A percentile compares a stretch with the other conserved stretches of the same genome.
These are phyloP conservation scores for Maudiozyma pseudohumilis DNA, from an alignment of 805 yeast species.

Conservation along the genomic window DNA sequence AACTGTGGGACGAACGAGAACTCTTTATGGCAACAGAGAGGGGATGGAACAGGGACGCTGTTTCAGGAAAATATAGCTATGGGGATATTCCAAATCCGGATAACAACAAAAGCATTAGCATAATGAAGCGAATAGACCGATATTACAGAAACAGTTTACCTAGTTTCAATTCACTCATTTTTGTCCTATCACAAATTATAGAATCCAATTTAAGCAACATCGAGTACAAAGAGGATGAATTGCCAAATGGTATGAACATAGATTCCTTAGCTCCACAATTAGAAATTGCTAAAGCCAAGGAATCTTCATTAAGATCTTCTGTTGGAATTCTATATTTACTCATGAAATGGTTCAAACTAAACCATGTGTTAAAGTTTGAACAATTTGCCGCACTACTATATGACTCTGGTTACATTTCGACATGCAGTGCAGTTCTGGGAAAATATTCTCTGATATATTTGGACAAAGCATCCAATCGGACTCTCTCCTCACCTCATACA, in stretches of 20 bases:
- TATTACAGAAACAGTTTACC: conserved; percentile 47
- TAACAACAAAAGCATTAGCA: conserved; percentile 21
- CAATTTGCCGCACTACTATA: conserved; percentile 60
- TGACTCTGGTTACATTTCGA: conserved; percentile 51
- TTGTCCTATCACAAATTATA: conserved; percentile 55
- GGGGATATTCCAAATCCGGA: conserved; percentile 7
- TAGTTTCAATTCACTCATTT: conserved; percentile 51
- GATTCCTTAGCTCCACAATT: conserved; percentile 26
- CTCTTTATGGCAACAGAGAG: conserved; percentile 64
- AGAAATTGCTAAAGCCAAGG: conserved; percentile 53
- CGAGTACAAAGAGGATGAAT: conserved; percentile 13
- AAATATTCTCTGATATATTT: conserved; percentile 22
- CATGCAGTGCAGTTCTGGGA: conserved; percentile 18
- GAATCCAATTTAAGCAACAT: conserved; percentile 36
- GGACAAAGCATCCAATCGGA: conserved; percentile 26
- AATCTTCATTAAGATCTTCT: conserved; percentile 49
- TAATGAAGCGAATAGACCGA: conserved; percentile 45
- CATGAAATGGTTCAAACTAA: conserved; percentile 67
- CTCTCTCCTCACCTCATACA: conserved; percentile 11
- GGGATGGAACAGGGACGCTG: conserved; percentile 35
- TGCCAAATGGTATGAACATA: conserved; percentile 6
- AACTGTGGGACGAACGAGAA: conserved; percentile 64
- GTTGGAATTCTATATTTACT: conserved; percentile 44
- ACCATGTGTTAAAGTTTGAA: conserved; percentile 72
- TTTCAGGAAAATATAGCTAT: conserved; percentile 27